phyloP scores from a whole-genome alignment of 495 filamentous ascomycete species.

The Rostrohypoxylon terebratum region DNA sequence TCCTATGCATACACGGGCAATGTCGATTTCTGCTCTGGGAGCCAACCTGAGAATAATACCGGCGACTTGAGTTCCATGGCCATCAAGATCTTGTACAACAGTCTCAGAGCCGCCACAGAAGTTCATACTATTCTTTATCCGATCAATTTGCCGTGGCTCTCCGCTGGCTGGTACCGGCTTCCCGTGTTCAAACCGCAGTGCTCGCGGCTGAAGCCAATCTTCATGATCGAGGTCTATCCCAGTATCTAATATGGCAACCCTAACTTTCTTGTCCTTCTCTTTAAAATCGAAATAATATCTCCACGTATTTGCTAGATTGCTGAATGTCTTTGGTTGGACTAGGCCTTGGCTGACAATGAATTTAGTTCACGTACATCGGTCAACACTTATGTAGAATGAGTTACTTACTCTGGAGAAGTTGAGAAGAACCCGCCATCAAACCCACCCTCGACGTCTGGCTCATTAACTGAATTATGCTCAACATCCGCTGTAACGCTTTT shows the following conservation, averaged over 20 bases:
- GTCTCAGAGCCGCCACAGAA: constrained; percentile 9
- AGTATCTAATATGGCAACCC: constrained; percentile 9
- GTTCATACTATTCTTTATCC: constrained; percentile 12
- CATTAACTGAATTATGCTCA: not conserved
- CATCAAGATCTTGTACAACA: constrained; percentile 9
- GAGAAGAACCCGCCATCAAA: constrained; percentile 13
- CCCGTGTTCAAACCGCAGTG: not conserved
- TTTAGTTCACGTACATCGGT: not conserved
- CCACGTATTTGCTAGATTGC: not conserved
- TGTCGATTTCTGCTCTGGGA: constrained; percentile 5
- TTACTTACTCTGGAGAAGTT: not conserved
- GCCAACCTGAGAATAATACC: constrained; percentile 12
- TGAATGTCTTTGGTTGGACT: constrained; percentile 9
- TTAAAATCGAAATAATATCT: constrained; percentile 8
- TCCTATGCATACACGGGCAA: constrained; percentile 12
- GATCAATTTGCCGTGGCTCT: constrained; percentile 12
- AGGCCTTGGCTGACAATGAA: not conserved
- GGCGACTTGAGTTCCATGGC: constrained; percentile 14
- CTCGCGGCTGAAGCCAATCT: constrained; percentile 14
- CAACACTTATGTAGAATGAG: not conserved
- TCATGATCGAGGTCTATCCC: constrained; percentile 17
- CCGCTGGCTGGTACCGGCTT: not conserved
- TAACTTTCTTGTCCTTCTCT: constrained; percentile 9
- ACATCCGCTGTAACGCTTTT: not conserved
- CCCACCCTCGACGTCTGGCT: constrained; percentile 1